A percentile compares a stretch with the other conserved stretches of the same genome.
These are phyloP conservation scores for Globisporangium orthogonon DNA, from an alignment of 352 stramenopile species.

Conservation along the genomic window DNA sequence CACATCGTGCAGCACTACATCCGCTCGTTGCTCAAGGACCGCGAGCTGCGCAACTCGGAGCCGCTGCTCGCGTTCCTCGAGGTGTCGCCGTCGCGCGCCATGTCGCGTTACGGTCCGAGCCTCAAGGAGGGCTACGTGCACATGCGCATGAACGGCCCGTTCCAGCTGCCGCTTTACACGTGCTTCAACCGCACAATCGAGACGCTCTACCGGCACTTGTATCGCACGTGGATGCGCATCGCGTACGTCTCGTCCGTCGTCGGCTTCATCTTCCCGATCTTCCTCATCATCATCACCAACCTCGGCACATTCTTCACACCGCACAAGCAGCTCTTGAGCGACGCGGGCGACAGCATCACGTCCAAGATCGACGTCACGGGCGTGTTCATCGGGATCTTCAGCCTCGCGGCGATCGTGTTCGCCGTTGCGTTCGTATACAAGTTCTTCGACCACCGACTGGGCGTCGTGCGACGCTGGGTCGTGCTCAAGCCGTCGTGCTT, in stretches of 20 bases:
- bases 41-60: slow-evolving; percentile 68
- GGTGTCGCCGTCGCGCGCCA: slow-evolving; percentile 67
- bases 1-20: slow-evolving; percentile 76
- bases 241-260: slow-evolving; percentile 77
- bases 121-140: slow-evolving; percentile 86
- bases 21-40: slow-evolving; percentile 44
- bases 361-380: slow-evolving; percentile 39
- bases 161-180: slow-evolving; percentile 79
- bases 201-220: slow-evolving; percentile 75
- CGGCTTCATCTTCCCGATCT: slow-evolving; percentile 74
- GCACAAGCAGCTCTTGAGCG: slow-evolving; percentile 50
- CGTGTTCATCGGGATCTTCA: slow-evolving; percentile 52
- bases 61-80: slow-evolving; percentile 74
- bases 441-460: slow-evolving; percentile 83
- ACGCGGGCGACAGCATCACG: slow-evolving; percentile 30
- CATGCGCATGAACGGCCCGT: slow-evolving; percentile 85
- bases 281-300: slow-evolving; percentile 66
- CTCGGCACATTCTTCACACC: slow-evolving; percentile 60
- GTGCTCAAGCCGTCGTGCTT: slow-evolving; percentile 85
- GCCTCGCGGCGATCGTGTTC: slow-evolving; percentile 51
- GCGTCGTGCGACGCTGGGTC: slow-evolving; percentile 81
- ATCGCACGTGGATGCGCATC: slow-evolving; percentile 84
- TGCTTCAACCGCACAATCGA: slow-evolving; percentile 85
- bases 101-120: slow-evolving; percentile 68
- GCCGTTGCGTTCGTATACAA: slow-evolving; percentile 81